A percentile compares a stretch with the other conserved stretches of the same genome.
Conservation (phyloP, 306 rosid species). For the Gastrolobium villosum region DNA sequence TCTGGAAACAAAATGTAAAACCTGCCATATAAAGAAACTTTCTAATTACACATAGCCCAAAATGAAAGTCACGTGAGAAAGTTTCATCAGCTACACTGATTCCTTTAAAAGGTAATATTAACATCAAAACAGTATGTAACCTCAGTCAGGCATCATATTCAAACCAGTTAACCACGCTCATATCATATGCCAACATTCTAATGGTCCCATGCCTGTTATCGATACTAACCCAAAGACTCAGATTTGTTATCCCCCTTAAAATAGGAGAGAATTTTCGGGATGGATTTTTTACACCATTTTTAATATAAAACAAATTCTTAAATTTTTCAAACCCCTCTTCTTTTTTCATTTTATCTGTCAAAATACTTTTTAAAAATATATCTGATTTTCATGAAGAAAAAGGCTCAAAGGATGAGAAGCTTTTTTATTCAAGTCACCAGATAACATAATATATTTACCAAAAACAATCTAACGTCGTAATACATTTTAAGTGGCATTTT, state of each 20-base stretch:
- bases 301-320: neutral
- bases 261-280: neutral
- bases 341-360: neutral
- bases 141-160: conserved; percentile 3
- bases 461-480: neutral
- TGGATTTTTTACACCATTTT: neutral
- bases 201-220: conserved; percentile 28
- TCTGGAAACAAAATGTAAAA: conserved; percentile 75
- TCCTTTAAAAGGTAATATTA: conserved; percentile 3
- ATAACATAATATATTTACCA: neutral
- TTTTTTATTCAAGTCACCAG: neutral
- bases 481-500: neutral
- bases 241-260: neutral
- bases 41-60: neutral
- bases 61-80: conserved; percentile 3
- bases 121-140: conserved; percentile 16
- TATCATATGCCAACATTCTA: conserved; percentile 9
- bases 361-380: neutral
- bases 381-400: neutral
- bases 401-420: neutral
- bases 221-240: neutral
- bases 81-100: neutral
- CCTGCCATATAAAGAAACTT: conserved; percentile 58
- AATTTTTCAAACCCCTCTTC: neutral
- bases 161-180: neutral